Percentiles rank a stretch among this genome's conserved stretches.
Conservation (phyloP, 148 eudicot species). For the Nepenthes mirabilis region DNA sequence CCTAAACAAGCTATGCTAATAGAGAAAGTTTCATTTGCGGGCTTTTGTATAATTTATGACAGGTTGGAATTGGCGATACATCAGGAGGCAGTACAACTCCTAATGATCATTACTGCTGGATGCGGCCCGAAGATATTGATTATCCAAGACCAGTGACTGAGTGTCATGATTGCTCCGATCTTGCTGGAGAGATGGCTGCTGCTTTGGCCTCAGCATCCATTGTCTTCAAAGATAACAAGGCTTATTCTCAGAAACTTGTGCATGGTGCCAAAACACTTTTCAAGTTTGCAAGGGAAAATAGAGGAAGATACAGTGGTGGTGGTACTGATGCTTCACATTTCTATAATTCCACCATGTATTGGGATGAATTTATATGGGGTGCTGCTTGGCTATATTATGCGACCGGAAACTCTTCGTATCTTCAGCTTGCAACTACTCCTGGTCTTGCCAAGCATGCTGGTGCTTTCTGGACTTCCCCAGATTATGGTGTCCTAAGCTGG, state of each 20-base stretch:
- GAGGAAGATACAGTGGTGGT: constrained; percentile 70
- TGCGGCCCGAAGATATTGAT: constrained; percentile 84
- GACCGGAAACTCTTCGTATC: constrained; percentile 73
- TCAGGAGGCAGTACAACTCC: constrained; percentile 51
- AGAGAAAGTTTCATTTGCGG: background rate
- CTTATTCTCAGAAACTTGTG: constrained; percentile 78
- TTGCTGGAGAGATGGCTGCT: constrained; percentile 95
- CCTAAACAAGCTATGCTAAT: too few relatives aligned
- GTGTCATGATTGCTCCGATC: constrained; percentile 67
- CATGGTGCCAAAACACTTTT: constrained; percentile 77
- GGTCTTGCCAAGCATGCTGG: constrained; percentile 79
- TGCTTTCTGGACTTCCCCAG: constrained; percentile 76
- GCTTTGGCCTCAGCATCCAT: constrained; percentile 85
- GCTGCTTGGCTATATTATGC: constrained; percentile 84
- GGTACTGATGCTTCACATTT: constrained; percentile 44
- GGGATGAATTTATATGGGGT: constrained; percentile 92
- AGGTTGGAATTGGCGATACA: constrained; percentile 80
- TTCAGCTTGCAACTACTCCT: constrained; percentile 52
- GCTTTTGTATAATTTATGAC: constrained; percentile 3
- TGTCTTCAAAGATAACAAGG: constrained; percentile 83
- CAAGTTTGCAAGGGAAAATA: constrained; percentile 51
- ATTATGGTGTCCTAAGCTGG: constrained; percentile 86
- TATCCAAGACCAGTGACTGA: constrained; percentile 42
- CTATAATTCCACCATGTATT: constrained; percentile 71
- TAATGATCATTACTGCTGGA: constrained; percentile 92